These are phyloP conservation scores for Beta lomatogona DNA, from an alignment of 179 eudicot genomes.

Conservation along the genomic window DNA sequence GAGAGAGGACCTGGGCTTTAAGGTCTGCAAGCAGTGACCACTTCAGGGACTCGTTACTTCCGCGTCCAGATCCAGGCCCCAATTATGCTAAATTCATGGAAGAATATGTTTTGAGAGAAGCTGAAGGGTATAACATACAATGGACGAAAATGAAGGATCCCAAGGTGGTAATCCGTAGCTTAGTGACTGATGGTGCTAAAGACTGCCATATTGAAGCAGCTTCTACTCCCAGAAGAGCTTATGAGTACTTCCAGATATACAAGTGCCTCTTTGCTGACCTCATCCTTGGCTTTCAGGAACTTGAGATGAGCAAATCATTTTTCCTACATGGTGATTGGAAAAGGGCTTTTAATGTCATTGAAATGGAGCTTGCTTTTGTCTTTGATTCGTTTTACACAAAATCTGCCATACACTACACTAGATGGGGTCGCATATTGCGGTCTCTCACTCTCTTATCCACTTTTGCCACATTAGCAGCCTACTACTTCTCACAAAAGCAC, in stretches of 20 bases:
- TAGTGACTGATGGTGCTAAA: neutral
- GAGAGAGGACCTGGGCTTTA: conserved; percentile 40
- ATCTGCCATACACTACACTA: conserved; percentile 31
- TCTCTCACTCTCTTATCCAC: conserved; percentile 12
- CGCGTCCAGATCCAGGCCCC: conserved; percentile 45
- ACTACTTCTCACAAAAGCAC: conserved; percentile 17
- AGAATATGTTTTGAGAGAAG: conserved; percentile 40
- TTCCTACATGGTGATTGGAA: conserved; percentile 9
- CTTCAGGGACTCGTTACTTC: conserved; percentile 38
- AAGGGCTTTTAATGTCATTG: conserved; percentile 38
- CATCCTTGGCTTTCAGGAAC: conserved; percentile 45
- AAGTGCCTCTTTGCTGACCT: conserved; percentile 49
- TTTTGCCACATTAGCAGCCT: conserved; percentile 21
- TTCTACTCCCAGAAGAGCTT: conserved; percentile 23
- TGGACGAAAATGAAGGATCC: conserved; percentile 21
- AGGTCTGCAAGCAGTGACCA: conserved; percentile 35
- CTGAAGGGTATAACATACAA: conserved; percentile 36
- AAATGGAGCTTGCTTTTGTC: conserved; percentile 39
- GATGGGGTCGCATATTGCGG: conserved; percentile 27
- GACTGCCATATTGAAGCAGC: conserved; percentile 9
- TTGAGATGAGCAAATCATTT: conserved; percentile 36
- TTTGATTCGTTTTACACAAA: conserved; percentile 48
- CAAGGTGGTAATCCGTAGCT: conserved; percentile 9
- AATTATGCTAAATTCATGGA: conserved; percentile 48
- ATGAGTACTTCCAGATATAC: conserved; percentile 31